Conservation (phyloP, 352 stramenopile genomes). For the Blastocystis sp. region DNA sequence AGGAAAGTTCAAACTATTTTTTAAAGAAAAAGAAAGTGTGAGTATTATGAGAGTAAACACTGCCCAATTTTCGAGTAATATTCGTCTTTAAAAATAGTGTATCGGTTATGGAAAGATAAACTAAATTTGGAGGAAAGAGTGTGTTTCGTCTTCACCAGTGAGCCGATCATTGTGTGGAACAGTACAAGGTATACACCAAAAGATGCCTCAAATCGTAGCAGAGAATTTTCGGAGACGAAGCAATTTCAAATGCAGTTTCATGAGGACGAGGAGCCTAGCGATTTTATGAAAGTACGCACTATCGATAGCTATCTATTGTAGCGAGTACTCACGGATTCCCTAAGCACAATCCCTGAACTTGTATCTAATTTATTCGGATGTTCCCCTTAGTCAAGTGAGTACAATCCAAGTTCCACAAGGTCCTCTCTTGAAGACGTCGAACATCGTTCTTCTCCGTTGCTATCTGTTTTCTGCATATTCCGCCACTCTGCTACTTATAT, state of each 20-base stretch:
- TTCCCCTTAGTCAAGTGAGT: slow-evolving; percentile 16
- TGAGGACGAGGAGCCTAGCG: background rate
- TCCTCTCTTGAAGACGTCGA: background rate
- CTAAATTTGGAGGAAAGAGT: too few relatives aligned
- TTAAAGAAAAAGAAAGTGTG: background rate
- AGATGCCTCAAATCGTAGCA: too few relatives aligned
- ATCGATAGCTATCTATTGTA: background rate
- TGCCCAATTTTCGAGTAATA: too few relatives aligned
- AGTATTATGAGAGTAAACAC: background rate
- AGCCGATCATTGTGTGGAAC: too few relatives aligned
- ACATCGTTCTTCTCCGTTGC: background rate
- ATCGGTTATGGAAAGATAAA: too few relatives aligned
- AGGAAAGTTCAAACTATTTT: background rate
- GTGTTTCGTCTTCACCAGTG: too few relatives aligned
- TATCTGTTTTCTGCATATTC: background rate
- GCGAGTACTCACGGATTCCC: slow-evolving; percentile 32
- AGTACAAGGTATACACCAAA: too few relatives aligned
- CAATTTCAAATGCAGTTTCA: background rate
- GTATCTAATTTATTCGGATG: background rate
- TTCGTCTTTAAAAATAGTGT: too few relatives aligned
- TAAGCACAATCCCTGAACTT: slow-evolving; percentile 38
- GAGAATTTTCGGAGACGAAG: background rate
- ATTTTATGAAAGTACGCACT: slow-evolving; percentile 13
- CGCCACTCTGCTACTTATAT: background rate
- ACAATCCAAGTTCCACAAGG: background rate